Conservation (phyloP, 495 filamentous ascomycete species). For the Xylona heveae region DNA sequence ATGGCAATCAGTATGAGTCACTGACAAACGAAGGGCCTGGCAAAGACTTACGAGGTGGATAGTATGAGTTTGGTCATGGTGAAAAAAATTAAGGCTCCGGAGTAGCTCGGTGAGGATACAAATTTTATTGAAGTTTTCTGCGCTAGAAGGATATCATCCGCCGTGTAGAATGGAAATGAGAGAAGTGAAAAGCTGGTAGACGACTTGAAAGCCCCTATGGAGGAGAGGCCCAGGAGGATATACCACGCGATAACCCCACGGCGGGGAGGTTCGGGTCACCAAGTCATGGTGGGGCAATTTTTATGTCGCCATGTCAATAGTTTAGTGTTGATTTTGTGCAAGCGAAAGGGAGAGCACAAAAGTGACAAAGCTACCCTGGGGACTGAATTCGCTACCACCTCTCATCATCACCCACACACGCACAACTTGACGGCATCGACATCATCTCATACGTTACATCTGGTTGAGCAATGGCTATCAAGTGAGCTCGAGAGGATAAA, state of each 20-base stretch:
- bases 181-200: too few species aligned
- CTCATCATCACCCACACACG: neutral
- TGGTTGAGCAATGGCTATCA: neutral
- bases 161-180: too few species aligned
- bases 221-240: neutral
- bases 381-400: neutral
- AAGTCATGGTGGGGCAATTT: neutral
- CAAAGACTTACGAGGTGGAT: neutral
- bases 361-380: too few species aligned
- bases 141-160: too few species aligned
- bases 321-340: neutral
- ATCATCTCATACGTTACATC: neutral
- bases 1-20: constrained; percentile 7
- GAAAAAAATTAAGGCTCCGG: neutral
- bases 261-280: neutral
- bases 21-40: constrained; percentile 5
- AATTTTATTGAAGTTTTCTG: too few species aligned
- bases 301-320: neutral
- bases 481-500: constrained; percentile 1
- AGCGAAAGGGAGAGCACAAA: neutral
- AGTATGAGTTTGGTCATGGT: neutral
- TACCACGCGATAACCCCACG: neutral
- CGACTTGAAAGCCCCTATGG: too few species aligned
- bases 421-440: neutral
- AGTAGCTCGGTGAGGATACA: neutral